phyloP scores from a whole-genome alignment of 164 flowering plant genomes.

The Umbellularia californica region DNA sequence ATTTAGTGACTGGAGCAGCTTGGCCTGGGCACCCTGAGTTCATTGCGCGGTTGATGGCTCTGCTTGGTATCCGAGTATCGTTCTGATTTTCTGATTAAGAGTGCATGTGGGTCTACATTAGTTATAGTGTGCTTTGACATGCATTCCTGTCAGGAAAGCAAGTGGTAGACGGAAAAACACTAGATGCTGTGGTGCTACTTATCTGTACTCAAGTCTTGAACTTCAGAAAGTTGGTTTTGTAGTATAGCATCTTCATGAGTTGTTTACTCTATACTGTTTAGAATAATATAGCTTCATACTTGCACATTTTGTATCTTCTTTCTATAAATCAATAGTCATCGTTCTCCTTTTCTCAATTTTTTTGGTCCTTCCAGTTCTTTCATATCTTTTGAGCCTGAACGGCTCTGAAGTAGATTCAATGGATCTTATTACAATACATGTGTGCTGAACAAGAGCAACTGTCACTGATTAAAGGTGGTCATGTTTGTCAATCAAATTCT shows the following conservation, averaged over 20 bases:
- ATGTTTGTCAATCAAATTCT: no score
- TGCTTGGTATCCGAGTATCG: slow-evolving; percentile 60
- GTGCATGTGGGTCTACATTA: background rate
- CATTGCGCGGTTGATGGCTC: slow-evolving; percentile 70
- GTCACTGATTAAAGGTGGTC: no score
- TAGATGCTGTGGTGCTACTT: background rate
- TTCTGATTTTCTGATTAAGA: slow-evolving; percentile 30
- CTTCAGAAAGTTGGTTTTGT: background rate
- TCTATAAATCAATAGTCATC: no score
- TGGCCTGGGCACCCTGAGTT: slow-evolving; percentile 98
- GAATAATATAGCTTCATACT: background rate
- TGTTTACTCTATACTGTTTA: background rate
- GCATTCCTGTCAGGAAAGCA: background rate
- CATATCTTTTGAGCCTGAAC: no score
- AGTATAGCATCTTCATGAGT: background rate
- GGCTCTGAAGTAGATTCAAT: no score
- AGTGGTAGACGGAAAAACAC: background rate
- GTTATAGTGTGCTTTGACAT: background rate
- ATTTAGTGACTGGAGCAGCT: slow-evolving; percentile 97
- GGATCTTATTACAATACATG: no score
- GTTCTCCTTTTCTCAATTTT: no score
- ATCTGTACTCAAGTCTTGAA: background rate
- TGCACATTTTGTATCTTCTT: no score
- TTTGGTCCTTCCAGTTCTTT: no score
- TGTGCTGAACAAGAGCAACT: no score